Conservation (phyloP, 2,329 filamentous ascomycete species). For the Botrytis hyacinthi region DNA sequence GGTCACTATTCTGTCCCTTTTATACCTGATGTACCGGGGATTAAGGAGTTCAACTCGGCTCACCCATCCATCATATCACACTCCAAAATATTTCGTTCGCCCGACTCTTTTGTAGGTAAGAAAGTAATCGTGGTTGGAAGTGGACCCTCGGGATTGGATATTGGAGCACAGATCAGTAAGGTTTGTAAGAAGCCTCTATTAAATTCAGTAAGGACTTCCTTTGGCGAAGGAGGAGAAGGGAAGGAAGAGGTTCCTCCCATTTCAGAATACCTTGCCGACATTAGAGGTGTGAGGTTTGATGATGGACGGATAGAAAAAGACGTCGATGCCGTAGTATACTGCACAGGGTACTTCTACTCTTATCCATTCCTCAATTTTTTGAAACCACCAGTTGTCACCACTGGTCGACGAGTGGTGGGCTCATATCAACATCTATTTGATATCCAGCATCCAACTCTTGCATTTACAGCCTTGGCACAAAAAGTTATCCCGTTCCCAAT, state of each 20-base stretch:
- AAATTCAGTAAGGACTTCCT: constrained; percentile 58
- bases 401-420: constrained; percentile 67
- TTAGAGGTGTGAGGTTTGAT: constrained; percentile 63
- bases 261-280: constrained; percentile 51
- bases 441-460: constrained; percentile 71
- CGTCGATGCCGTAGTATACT: constrained; percentile 78
- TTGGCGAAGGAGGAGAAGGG: constrained; percentile 39
- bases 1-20: constrained; percentile 72
- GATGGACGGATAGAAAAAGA: constrained; percentile 63
- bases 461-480: constrained; percentile 72
- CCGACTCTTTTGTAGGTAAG: constrained; percentile 60
- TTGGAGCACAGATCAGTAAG: constrained; percentile 70
- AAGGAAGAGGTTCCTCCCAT: constrained; percentile 58
- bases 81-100: constrained; percentile 75
- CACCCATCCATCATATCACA: constrained; percentile 65
- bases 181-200: constrained; percentile 61
- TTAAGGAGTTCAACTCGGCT: constrained; percentile 56
- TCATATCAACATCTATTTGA: constrained; percentile 80
- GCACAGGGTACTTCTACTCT: constrained; percentile 85
- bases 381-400: constrained; percentile 57
- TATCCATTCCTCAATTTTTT: constrained; percentile 66
- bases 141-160: constrained; percentile 79
- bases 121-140: constrained; percentile 85
- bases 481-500: constrained; percentile 87
- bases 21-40: constrained; percentile 61